These are phyloP conservation scores for Brassica rapa DNA, from an alignment of 345 rosid species.

Conservation along the genomic window DNA sequence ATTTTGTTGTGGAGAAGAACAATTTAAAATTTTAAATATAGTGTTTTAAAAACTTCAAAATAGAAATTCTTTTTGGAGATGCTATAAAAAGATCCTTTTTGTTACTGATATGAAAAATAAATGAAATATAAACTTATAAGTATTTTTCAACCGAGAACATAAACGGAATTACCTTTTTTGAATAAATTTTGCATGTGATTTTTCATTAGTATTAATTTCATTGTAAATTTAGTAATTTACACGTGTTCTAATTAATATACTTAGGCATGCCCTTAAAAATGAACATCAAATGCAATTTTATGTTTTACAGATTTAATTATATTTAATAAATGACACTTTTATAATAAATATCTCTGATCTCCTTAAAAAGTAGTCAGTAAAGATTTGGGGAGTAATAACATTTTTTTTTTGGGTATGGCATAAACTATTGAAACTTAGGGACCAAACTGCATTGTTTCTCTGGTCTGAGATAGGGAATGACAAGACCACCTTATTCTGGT, in stretches of 20 bases:
- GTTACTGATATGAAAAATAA: not conserved
- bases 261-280: not conserved
- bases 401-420: not conserved
- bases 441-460: too few species aligned
- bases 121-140: not conserved
- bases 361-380: not conserved
- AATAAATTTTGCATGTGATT: not conserved
- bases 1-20: too few species aligned
- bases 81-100: not conserved
- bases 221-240: not conserved
- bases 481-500: too few species aligned
- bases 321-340: not conserved
- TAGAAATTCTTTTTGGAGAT: too few species aligned
- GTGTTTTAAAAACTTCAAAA: too few species aligned
- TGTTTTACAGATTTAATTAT: not conserved
- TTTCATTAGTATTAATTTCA: not conserved
- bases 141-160: not conserved
- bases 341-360: not conserved
- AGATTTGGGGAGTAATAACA: not conserved
- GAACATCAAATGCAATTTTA: not conserved
- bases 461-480: too few species aligned
- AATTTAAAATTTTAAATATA: too few species aligned
- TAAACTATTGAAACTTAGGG: too few species aligned
- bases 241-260: not conserved
- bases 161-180: not conserved